A percentile compares a stretch with the other conserved stretches of the same genome.
Evolutionary conservation across 257 asterid species (phyloP).

Genomic region (Galeopsis tetrahit): DNA sequence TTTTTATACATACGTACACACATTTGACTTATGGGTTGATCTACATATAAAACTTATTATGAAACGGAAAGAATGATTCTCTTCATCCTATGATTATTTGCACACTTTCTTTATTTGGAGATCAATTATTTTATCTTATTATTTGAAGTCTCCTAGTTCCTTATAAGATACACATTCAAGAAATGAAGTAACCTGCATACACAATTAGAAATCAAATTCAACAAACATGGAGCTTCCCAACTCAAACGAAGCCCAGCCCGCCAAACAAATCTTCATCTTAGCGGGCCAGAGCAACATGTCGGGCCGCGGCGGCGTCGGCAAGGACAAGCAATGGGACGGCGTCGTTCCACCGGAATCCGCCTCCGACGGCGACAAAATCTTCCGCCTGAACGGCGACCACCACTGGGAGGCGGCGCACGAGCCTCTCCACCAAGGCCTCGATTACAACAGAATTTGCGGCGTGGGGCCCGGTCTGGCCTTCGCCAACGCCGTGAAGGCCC

Average conservation of each 20-base stretch:
- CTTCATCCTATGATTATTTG: no score
- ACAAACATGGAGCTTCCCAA: slow-evolving; percentile 34
- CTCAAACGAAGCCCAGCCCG: slow-evolving; percentile 37
- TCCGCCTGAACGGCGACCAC: slow-evolving; percentile 62
- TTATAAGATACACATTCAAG: neutral
- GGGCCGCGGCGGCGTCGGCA: slow-evolving; percentile 81
- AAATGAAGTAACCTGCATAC: neutral
- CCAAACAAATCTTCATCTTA: slow-evolving; percentile 69
- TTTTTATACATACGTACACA: no score
- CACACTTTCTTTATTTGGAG: no score
- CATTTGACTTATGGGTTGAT: no score
- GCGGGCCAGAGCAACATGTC: slow-evolving; percentile 96
- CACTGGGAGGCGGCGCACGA: slow-evolving; percentile 65
- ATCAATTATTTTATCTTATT: neutral
- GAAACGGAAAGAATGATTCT: no score
- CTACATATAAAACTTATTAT: no score
- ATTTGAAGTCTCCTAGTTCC: neutral
- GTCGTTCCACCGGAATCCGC: slow-evolving; percentile 63
- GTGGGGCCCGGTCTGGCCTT: slow-evolving; percentile 86
- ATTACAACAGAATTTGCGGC: slow-evolving; percentile 66
- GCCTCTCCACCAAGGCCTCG: slow-evolving; percentile 85
- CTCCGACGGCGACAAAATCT: slow-evolving; percentile 52
- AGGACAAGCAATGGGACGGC: slow-evolving; percentile 64
- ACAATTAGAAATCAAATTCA: neutral
- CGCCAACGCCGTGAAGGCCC: slow-evolving; percentile 62